Evolutionary conservation across 306 rosid species (phyloP).

Genomic region (Lagenaria siceraria): DNA sequence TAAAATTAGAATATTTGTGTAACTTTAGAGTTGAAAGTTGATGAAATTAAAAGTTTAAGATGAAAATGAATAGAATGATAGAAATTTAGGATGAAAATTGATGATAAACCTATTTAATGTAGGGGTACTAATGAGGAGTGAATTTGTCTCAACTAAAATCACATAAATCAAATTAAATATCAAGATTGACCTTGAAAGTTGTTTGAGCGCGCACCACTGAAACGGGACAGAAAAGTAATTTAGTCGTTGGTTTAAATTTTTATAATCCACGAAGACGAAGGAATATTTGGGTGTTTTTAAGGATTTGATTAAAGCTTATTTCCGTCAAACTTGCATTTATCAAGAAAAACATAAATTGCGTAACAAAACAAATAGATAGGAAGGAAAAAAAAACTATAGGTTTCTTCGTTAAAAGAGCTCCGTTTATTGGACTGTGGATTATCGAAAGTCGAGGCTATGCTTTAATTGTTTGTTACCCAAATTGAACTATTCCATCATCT

Average conservation of each 20-base stretch:
- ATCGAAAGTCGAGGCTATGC: background rate
- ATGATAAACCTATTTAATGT: no score
- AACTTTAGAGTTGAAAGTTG: no score
- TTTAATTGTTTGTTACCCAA: background rate
- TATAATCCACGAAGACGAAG: background rate
- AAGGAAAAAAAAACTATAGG: background rate
- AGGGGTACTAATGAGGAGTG: no score
- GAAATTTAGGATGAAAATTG: no score
- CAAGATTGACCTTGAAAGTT: background rate
- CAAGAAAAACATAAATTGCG: background rate
- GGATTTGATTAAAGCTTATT: background rate
- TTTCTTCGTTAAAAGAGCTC: background rate
- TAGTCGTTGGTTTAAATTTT: background rate
- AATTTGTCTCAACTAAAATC: no score
- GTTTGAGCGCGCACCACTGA: background rate
- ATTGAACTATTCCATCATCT: background rate
- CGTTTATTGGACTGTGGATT: background rate
- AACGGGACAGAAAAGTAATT: background rate
- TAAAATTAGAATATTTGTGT: no score
- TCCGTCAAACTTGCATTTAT: background rate
- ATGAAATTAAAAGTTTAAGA: no score
- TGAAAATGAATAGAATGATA: no score
- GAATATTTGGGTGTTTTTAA: background rate
- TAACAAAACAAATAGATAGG: background rate
- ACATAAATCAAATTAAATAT: background rate